These are phyloP conservation scores for Yarrowia galli DNA, from an alignment of 1,139 yeast species.

Conservation along the genomic window DNA sequence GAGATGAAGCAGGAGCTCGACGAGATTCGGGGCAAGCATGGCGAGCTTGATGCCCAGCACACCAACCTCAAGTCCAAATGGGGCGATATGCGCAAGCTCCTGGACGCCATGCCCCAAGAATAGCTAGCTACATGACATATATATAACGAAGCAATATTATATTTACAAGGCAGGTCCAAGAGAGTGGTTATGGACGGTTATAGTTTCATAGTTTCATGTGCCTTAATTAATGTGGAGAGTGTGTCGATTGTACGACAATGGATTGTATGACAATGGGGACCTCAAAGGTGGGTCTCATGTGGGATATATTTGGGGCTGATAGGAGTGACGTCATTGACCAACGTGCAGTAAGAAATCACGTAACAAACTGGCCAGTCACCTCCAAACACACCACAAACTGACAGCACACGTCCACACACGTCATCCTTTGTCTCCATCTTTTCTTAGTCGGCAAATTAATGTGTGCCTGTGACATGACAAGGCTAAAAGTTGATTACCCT, in stretches of 20 bases:
- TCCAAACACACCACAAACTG: no score
- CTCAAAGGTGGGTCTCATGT: no score
- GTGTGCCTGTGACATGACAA: constrained; percentile 18
- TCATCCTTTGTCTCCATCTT: constrained; percentile 4
- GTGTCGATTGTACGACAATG: no score
- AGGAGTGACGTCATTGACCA: background rate
- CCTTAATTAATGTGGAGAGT: background rate
- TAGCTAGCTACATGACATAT: background rate
- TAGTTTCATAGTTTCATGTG: background rate
- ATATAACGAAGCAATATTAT: constrained; percentile 4
- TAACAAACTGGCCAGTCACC: no score
- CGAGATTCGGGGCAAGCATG: constrained; percentile 13
- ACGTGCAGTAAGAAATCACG: no score
- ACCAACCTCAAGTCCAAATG: constrained; percentile 35
- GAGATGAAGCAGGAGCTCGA: constrained; percentile 28
- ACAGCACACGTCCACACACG: no score
- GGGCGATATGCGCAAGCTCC: constrained; percentile 37
- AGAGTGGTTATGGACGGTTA: background rate
- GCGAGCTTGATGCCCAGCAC: constrained; percentile 32
- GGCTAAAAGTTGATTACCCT: constrained; percentile 1
- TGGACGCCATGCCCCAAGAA: constrained; percentile 31
- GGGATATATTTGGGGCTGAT: no score
- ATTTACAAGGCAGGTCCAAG: constrained; percentile 5
- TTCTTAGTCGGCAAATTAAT: background rate
- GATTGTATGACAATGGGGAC: no score